Base-by-base conservation (phyloP, 2,329 filamentous ascomycete genomes). In the Scopulariopsis brevicaulis region DNA sequence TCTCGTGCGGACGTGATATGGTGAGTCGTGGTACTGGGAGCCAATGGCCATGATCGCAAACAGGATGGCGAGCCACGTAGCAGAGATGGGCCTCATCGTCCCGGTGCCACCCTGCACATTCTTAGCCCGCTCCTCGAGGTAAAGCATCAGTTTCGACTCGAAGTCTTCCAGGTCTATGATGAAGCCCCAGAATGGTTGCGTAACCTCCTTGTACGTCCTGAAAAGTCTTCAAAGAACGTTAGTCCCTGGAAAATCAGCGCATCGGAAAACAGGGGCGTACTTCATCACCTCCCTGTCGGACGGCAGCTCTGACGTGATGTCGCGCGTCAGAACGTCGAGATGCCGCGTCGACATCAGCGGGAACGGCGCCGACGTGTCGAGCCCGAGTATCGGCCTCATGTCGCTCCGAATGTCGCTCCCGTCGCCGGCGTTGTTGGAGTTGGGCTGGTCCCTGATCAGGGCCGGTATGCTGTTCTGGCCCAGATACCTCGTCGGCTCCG, bases 391-490 rank as follows among this genome's bases (percentile, higher is more conserved):
- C 51, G 83, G 84, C 59, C 82, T 77, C 77, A 86, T 85, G 68
- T 86, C 83, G 63, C 79, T 77, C 56, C 83, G 79, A 56, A 86
- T 84, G 62, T 81, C 80, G 53, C 74, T 76, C 57, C 79, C 74
- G 58, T 74, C 75, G 59, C 77, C 76, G 58, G 79, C 76, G 61
- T 73, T 77, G 46, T 77, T 71, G 2, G 78, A 77, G 2, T 79
- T 77, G 65, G 85, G 83, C 54, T 62, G 61, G 64, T 86, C 83
- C 59, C 82, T 76, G 46, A 86, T 71, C 40, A 86, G 70, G n/a
- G 82, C 83, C 8, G 83, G 83, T 58, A 86, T 86, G 66, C 82
- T 85, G 68, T 86, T 86, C 65, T 86, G 81, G 32, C 83, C 83
- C 37, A 86, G 75, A 67, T 85, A 86, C 50, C 83, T 76, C 53